Conservation (phyloP, 139 green algal species). For the Limnomonas spitsbergensis region DNA sequence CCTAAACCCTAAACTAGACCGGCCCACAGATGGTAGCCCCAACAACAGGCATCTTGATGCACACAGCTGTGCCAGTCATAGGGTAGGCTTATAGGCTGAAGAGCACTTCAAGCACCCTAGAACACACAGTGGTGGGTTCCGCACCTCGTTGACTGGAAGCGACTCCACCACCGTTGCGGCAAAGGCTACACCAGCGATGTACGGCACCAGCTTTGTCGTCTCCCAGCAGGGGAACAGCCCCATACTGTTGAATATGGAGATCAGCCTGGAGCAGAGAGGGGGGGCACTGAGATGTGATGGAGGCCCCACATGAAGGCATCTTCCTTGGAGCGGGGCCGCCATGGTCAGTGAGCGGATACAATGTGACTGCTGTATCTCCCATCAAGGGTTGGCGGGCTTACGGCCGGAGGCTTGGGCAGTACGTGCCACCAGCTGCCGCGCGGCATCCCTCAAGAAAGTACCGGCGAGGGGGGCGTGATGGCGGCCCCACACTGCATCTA, state of each 20-base stretch:
- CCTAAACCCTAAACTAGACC: too few relatives aligned
- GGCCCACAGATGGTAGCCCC: too few relatives aligned
- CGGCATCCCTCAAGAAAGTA: too few relatives aligned
- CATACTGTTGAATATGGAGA: conserved; percentile 50
- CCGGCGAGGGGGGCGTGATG: too few relatives aligned
- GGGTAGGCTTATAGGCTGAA: too few relatives aligned
- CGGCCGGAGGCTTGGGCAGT: neutral
- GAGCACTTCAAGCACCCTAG: too few relatives aligned
- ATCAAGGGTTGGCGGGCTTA: neutral
- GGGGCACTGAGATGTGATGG: neutral
- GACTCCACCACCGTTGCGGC: conserved; percentile 76
- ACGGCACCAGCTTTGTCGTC: conserved; percentile 23
- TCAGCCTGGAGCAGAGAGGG: conserved; percentile 31
- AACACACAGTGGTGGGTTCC: too few relatives aligned
- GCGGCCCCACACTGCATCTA: too few relatives aligned
- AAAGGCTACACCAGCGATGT: conserved; percentile 46
- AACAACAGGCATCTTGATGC: too few relatives aligned
- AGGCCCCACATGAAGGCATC: neutral
- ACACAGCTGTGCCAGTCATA: too few relatives aligned
- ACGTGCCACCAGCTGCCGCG: neutral
- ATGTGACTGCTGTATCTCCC: neutral
- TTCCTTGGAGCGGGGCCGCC: neutral
- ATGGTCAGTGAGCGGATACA: neutral
- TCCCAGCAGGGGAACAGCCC: conserved; percentile 53
- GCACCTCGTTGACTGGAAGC: conserved; percentile 73